Evolutionary conservation across 306 rosid species (phyloP), one percentile per base, ranked within the genome.

Genomic region (Fagus crenata): DNA sequence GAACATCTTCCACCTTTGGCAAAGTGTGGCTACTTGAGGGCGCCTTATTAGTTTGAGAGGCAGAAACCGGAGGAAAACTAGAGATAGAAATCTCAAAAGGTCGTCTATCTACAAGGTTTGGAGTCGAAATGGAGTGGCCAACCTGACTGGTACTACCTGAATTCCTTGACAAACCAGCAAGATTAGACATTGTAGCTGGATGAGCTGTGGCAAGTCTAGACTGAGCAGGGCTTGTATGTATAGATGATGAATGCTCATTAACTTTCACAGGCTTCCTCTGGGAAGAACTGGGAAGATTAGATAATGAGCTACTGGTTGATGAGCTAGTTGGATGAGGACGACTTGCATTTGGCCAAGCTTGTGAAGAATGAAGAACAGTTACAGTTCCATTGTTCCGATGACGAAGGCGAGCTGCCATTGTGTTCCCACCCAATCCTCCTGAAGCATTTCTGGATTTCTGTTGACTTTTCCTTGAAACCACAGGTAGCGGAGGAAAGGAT

Each of bases 171-270:
- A 12, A 65, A 15, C 31, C n/a, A 31, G 40, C n/a, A 60, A 6
- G 11, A 12, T 60, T 60, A 31, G 40, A 31, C 1, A 46, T 15
- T 65, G 40, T 5, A 65, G 15, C 31, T 65, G 6, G 28, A 15
- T 65, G 49, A 37, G 13, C 67, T 32, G 37, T 60, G 67, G 67
- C 46, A 36, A 17, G 49, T 35, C 70, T 17, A 37, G 70, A 37
- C 46, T 65, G 70, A 36, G 75, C 42, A 53, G 33, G 31, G 31
- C 14, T 71, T 71, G 60, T 37, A 72, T 78, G 51, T 63, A 71
- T 67, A 68, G 90, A 74, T 42, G 82, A 53, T 56, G 76, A 79
- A 61, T 81, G 55, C 59, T 65, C 82, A 76, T 73, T 81, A 76
- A 72, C 77, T 36, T 51, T 61, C 56, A 33, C 40, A 6, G 32